Base-by-base conservation (phyloP, 441 rosid genomes). In the Flueggea neowawraea region DNA sequence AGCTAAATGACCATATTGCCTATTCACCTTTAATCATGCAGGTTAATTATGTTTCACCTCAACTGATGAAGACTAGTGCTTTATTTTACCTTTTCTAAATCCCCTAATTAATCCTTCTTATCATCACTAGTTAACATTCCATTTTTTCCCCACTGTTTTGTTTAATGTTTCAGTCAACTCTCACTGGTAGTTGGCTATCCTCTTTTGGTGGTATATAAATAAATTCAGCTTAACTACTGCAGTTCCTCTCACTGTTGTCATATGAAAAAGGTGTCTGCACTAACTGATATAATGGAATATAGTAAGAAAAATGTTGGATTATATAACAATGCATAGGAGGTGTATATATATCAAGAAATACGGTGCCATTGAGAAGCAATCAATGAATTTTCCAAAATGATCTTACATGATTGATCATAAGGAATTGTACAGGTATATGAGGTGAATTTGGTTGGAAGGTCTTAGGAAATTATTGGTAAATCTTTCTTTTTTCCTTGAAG, bases 261-360 rank as follows among this genome's bases (percentile, higher is more conserved):
- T 47, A 14, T 47, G 50, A 47, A 47, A 47, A 12, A 47, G n/a
- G 50, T 10, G n/a, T 9, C 2, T 47, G 50, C n/a, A 47, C 50
- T 47, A 47, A 47, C 50, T 47, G 50, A 11, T 47, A 4, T 14
- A 47, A 47, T 12, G 9, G 7, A 36, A 8, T 5, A 36, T 2
- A 36, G 41, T 36, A 36, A 8, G 32, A 48, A 56, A 54, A 14
- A 64, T 64, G 14, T 17, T 10, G 10, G 33, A 56, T 31, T 48
- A 16, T 12, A 10, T 43, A 57, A 36, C 60, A 45, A 47, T 7
- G 16, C 32, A 36, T 36, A 8, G 7, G 14, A 57, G 45, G 68
- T 61, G 75, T 77, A 73, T 43, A 73, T 43, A 49, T 72, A 52
- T 52, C 72, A 73, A 79, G 81, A 69, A 66, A 67, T 55, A 39